Conservation (phyloP, 352 stramenopile genomes). For the Elongisporangium prolatum region DNA sequence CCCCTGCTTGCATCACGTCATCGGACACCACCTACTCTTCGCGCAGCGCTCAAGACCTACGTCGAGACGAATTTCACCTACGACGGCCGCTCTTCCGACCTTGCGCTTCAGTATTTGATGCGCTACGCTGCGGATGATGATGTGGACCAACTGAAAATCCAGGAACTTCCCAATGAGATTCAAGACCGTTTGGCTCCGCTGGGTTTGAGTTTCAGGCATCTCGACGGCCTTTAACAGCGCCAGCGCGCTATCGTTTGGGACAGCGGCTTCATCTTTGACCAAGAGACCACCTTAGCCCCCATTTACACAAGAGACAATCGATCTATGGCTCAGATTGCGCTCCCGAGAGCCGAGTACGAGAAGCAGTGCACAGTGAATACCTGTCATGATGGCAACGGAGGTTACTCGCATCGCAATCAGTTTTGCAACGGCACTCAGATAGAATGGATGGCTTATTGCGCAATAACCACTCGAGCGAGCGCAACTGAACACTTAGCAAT, state of each 20-base stretch:
- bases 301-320: no score
- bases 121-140: constrained; percentile 14
- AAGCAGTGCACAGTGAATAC: no score
- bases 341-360: no score
- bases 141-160: constrained; percentile 10
- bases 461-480: neutral
- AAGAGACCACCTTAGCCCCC: no score
- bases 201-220: constrained; percentile 11
- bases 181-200: constrained; percentile 6
- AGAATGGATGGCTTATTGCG: neutral
- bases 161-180: constrained; percentile 7
- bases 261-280: constrained; percentile 33
- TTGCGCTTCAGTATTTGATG: constrained; percentile 15
- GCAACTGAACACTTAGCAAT: neutral
- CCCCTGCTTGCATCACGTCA: neutral
- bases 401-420: no score
- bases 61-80: neutral
- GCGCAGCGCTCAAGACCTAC: neutral
- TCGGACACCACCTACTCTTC: neutral
- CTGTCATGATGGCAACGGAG: no score
- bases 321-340: no score
- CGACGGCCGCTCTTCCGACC: constrained; percentile 12
- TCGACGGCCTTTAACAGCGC: constrained; percentile 51
- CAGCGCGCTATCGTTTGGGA: constrained; percentile 75
- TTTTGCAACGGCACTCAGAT: no score